Conservation (phyloP, 192 early-diverging fungal genomes). For the Linnemannia elongata region DNA sequence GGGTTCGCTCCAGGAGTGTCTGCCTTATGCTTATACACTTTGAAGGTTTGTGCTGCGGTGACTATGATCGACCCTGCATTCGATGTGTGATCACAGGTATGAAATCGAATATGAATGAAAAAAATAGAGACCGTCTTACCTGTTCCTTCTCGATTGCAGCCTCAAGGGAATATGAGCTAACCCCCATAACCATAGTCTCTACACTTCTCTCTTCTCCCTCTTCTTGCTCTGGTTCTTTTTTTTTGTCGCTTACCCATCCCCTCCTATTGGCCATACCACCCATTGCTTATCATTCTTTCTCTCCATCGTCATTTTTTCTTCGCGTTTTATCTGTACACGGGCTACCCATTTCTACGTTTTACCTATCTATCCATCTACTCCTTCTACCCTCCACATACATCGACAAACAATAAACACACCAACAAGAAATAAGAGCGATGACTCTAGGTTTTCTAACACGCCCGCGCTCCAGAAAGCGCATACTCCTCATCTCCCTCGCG, state of each 20-base stretch:
- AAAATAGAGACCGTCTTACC: not conserved
- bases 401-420: not conserved
- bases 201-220: too few relatives aligned
- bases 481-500: not conserved
- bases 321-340: too few relatives aligned
- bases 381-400: not conserved
- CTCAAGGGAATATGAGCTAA: too few relatives aligned
- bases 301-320: too few relatives aligned
- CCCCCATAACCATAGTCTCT: too few relatives aligned
- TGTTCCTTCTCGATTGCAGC: not conserved
- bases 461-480: conserved; percentile 34
- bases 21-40: not conserved
- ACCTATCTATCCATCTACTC: too few relatives aligned
- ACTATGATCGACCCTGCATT: not conserved
- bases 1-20: not conserved
- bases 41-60: not conserved
- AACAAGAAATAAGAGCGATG: not conserved
- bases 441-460: conserved; percentile 10
- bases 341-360: too few relatives aligned
- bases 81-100: not conserved
- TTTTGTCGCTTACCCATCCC: too few relatives aligned
- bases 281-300: too few relatives aligned
- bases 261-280: too few relatives aligned
- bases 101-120: not conserved
- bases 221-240: too few relatives aligned